A percentile compares a stretch with the other conserved stretches of the same genome.
These are phyloP conservation scores for Nothophytophthora sp. DNA, from an alignment of 352 stramenopile species.

Conservation along the genomic window DNA sequence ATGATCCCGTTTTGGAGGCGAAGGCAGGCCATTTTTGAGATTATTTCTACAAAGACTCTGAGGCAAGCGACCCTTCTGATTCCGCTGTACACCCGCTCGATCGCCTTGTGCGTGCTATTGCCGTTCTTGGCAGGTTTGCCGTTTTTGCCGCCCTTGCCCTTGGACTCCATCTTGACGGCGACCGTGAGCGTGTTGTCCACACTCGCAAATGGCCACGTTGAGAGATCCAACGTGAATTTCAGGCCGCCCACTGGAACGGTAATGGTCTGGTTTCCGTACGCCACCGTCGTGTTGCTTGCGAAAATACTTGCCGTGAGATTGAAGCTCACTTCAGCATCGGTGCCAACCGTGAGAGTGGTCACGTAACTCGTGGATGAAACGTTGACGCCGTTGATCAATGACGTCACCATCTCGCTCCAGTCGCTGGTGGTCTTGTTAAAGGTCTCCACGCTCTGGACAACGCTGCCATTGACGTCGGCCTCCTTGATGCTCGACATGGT, in stretches of 20 bases:
- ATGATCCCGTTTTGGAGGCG: too few relatives aligned
- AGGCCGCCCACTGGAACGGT: slow-evolving; percentile 34
- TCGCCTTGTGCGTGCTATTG: not conserved
- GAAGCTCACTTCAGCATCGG: slow-evolving; percentile 10
- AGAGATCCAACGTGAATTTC: slow-evolving; percentile 45
- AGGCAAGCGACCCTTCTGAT: slow-evolving; percentile 42
- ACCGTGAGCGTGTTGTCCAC: slow-evolving; percentile 27
- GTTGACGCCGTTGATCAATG: slow-evolving; percentile 1
- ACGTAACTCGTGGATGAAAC: slow-evolving; percentile 33
- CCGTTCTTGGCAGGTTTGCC: not conserved
- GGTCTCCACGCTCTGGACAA: slow-evolving; percentile 1
- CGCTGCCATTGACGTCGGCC: slow-evolving; percentile 2
- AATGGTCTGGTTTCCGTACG: slow-evolving; percentile 34
- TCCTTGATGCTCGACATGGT: slow-evolving; percentile 34
- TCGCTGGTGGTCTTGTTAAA: slow-evolving; percentile 8
- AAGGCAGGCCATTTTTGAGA: too few relatives aligned
- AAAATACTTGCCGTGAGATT: slow-evolving; percentile 43
- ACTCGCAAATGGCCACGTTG: slow-evolving; percentile 27
- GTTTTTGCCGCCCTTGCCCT: slow-evolving; percentile 15
- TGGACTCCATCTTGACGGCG: slow-evolving; percentile 30
- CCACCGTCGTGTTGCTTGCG: slow-evolving; percentile 21
- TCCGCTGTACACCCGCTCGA: slow-evolving; percentile 32
- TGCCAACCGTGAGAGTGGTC: slow-evolving; percentile 13
- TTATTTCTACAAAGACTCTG: too few relatives aligned
- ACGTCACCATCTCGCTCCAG: slow-evolving; percentile 12